Evolutionary conservation across 2,329 filamentous ascomycete species (phyloP), one percentile per base, ranked within the genome.

Genomic region (Fusarium mexicanum): DNA sequence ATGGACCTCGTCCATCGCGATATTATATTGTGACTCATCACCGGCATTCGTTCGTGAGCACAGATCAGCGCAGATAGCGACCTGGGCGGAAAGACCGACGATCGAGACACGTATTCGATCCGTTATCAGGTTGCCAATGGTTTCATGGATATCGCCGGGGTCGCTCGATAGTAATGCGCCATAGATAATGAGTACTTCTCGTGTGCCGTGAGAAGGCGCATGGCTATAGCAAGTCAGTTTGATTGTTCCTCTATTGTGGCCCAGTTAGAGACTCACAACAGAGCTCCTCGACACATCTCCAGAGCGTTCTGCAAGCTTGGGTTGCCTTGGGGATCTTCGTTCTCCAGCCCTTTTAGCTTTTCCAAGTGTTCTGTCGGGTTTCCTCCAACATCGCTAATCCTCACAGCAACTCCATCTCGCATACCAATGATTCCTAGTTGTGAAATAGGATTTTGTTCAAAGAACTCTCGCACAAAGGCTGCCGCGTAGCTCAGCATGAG

Each of bases 381-480:
- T 16, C 96, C 96, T 63, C 93, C 93, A 86, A 98, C 92, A 79
- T 98, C 94, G 80, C 93, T 96, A 72, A 99, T 90, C 44, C 94
- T 88, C 31, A 97, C 87, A 5, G 95, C 95, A 22, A 98, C 87
- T 22, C 96, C 96, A 81, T 98, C 96, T 71, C 94, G 91, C 93
- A 98, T 98, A 58, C 94, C 96, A 44, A 99, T 87, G 37, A 99
- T 92, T 31, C 93, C 95, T 64, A 99, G 89, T 84, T 99, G 96
- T 16, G 95, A 97, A 75, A 99, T 98, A 17, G 96, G 96, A 79
- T 99, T 99, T 83, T 99, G 96, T 83, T 98, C 96, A 80, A 98
- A 99, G 84, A 94, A 99, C 82, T 98, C 96, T 67, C 92, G 89
- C 55, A 98, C 93, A 82, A 98, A 99, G 65, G 95, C 92, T 73